phyloP scores from a whole-genome alignment of 768 basidiomycete genomes.

The Leucogyrophana mollusca region DNA sequence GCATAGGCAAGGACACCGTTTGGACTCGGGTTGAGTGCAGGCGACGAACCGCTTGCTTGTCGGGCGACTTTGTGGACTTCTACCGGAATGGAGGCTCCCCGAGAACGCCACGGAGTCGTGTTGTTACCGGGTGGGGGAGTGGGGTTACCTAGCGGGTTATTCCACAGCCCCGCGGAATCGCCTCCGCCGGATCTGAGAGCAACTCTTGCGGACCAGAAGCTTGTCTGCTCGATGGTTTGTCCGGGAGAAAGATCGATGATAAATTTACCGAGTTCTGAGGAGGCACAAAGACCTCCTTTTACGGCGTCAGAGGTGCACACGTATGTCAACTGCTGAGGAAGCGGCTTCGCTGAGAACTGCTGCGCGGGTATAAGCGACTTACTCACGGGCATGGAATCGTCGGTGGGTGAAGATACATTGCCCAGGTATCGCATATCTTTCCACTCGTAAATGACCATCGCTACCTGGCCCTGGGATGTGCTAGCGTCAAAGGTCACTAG shows the following conservation, averaged over 20 bases:
- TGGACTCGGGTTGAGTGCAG: slow-evolving; percentile 46
- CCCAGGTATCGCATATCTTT: slow-evolving; percentile 83
- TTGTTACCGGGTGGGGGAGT: slow-evolving; percentile 47
- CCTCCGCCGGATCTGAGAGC: slow-evolving; percentile 44
- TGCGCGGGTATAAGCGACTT: slow-evolving; percentile 12
- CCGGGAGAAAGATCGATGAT: slow-evolving; percentile 74
- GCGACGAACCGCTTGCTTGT: slow-evolving; percentile 17
- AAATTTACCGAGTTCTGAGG: slow-evolving; percentile 80
- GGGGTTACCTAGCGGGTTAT: slow-evolving; percentile 61
- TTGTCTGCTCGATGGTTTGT: slow-evolving; percentile 65
- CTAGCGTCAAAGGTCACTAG: slow-evolving; percentile 76
- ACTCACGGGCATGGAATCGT: slow-evolving; percentile 67
- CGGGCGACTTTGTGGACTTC: slow-evolving; percentile 11
- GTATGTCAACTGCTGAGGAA: slow-evolving; percentile 77
- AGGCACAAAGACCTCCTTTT: slow-evolving; percentile 64
- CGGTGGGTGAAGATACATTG: slow-evolving; percentile 51
- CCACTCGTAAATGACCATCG: slow-evolving; percentile 98
- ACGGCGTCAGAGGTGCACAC: slow-evolving; percentile 88
- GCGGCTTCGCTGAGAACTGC: slow-evolving; percentile 8
- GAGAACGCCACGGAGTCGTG: slow-evolving; percentile 49
- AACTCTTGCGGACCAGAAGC: slow-evolving; percentile 86
- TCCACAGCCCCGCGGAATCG: slow-evolving; percentile 45
- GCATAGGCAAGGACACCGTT: slow-evolving; percentile 53
- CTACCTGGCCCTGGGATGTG: slow-evolving; percentile 80
- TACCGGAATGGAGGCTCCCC: slow-evolving; percentile 10